A percentile compares a stretch with the other conserved stretches of the same genome.
Conservation (phyloP, 805 yeast species). For the Wickerhamiella australiensis region DNA sequence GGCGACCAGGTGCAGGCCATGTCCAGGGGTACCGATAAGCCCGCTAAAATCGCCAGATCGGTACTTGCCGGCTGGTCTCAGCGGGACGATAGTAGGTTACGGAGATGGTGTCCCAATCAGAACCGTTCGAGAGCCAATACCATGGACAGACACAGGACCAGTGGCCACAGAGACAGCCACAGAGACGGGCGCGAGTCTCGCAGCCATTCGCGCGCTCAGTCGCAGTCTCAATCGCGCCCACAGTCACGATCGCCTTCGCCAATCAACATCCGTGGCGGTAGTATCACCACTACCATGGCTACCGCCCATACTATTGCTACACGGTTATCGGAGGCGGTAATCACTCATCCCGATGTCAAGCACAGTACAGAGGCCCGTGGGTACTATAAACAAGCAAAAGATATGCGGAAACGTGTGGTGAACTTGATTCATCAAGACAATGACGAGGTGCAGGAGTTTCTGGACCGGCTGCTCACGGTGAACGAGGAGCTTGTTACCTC, state of each 20-base stretch:
- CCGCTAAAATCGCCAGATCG: conserved; percentile 35
- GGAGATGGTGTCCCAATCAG: conserved; percentile 2
- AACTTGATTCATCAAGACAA: conserved; percentile 74
- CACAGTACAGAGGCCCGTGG: conserved; percentile 52
- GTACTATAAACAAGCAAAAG: conserved; percentile 55
- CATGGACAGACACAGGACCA: not conserved
- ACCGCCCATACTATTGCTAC: conserved; percentile 59
- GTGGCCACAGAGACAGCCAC: not conserved
- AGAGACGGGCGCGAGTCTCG: not conserved
- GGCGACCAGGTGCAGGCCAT: conserved; percentile 38
- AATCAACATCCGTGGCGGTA: conserved; percentile 19
- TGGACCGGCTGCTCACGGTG: conserved; percentile 80
- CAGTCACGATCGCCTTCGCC: conserved; percentile 17
- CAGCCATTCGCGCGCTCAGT: not conserved
- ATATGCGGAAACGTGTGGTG: conserved; percentile 65
- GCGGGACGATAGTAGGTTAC: conserved; percentile 16
- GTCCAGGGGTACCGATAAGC: conserved; percentile 26
- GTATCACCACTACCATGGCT: conserved; percentile 20
- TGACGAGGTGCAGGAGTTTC: conserved; percentile 52
- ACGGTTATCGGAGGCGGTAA: conserved; percentile 48
- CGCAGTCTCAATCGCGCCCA: not conserved
- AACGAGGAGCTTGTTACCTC: conserved; percentile 80
- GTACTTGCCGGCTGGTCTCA: conserved; percentile 57
- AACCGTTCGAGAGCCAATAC: not conserved
- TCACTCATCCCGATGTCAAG: conserved; percentile 31